Evolutionary conservation across 202 grass and related monocot species (phyloP).

Genomic region (Zoysia matrella): DNA sequence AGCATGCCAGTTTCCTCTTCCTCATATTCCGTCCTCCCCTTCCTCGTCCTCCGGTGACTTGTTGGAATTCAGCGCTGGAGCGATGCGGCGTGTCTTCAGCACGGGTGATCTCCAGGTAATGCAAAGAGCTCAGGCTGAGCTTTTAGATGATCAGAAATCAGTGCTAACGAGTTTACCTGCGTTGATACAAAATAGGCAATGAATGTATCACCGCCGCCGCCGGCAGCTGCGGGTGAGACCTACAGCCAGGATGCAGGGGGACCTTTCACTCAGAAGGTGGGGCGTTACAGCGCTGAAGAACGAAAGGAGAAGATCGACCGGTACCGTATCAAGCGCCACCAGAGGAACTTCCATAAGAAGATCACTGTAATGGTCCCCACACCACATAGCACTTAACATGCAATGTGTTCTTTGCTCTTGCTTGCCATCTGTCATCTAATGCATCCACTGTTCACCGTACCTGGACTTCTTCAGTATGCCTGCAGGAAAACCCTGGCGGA

Average conservation of each 20-base stretch:
- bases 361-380: conserved; percentile 61
- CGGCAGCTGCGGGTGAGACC: conserved; percentile 29
- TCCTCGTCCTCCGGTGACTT: conserved; percentile 61
- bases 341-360: conserved; percentile 79
- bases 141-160: conserved; percentile 2
- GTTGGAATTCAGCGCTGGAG: conserved; percentile 50
- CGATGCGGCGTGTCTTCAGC: conserved; percentile 62
- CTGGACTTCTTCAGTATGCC: conserved; percentile 60
- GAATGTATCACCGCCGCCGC: conserved; percentile 7
- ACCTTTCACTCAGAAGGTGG: conserved; percentile 46
- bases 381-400: not conserved
- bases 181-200: conserved; percentile 54
- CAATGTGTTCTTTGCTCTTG: conserved; percentile 7
- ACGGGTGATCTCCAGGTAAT: conserved; percentile 72
- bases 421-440: not conserved
- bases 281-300: conserved; percentile 74
- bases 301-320: conserved; percentile 79
- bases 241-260: conserved; percentile 45
- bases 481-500: conserved; percentile 98
- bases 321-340: conserved; percentile 46
- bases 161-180: not conserved
- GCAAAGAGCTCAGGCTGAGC: conserved; percentile 12
- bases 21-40: conserved; percentile 47
- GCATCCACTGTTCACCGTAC: conserved; percentile 3
- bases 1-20: conserved; percentile 38